phyloP scores from a whole-genome alignment of 2,329 filamentous ascomycete genomes.

The Coniochaeta hoffmannii region DNA sequence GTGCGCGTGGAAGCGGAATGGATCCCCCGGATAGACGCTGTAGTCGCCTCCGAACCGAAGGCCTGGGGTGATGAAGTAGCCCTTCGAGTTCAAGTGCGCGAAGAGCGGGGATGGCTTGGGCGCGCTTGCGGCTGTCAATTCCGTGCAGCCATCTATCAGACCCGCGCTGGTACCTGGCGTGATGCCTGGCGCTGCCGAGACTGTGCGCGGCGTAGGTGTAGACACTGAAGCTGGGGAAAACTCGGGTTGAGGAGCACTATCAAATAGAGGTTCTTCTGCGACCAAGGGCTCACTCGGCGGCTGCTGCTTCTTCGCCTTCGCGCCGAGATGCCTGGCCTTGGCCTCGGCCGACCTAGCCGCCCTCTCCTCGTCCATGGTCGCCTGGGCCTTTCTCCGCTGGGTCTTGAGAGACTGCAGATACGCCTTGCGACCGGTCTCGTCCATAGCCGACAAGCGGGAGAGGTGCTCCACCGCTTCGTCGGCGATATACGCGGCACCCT shows the following conservation, averaged over 20 bases:
- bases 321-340: constrained; percentile 11
- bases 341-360: constrained; percentile 22
- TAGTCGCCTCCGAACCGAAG: constrained; percentile 92
- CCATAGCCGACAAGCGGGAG: constrained; percentile 50
- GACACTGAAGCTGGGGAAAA: background rate
- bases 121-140: constrained; percentile 12
- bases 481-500: constrained; percentile 68
- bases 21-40: constrained; percentile 91
- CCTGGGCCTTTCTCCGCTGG: constrained; percentile 33
- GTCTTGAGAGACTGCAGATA: constrained; percentile 54
- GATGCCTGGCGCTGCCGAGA: constrained; percentile 22
- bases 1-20: constrained; percentile 90
- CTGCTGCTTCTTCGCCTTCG: constrained; percentile 7
- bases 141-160: constrained; percentile 13
- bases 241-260: background rate
- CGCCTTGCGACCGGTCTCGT: constrained; percentile 47
- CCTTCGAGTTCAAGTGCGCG: constrained; percentile 66
- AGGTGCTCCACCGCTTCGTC: constrained; percentile 71
- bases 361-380: constrained; percentile 29
- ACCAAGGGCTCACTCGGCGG: constrained; percentile 2
- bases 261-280: constrained; percentile 7
- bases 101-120: constrained; percentile 66
- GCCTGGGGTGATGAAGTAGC: constrained; percentile 86
- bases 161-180: constrained; percentile 29
- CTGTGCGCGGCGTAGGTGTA: background rate